phyloP scores from a whole-genome alignment of 495 filamentous ascomycete genomes.

The Corynascus novoguineensis region DNA sequence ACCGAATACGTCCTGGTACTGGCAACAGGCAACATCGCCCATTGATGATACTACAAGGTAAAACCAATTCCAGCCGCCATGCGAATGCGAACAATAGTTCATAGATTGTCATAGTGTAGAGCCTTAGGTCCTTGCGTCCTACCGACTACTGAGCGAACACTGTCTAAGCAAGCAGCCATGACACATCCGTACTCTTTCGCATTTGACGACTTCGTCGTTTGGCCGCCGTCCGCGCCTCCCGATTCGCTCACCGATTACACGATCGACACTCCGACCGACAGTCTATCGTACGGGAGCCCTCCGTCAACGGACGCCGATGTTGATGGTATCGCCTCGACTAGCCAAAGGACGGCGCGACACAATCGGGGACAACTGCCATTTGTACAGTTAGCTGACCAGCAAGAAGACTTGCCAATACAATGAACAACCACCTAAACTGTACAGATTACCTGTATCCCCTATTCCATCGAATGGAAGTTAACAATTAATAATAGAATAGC shows the following conservation, averaged over 20 bases:
- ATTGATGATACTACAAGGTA: no score
- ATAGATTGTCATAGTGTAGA: no score
- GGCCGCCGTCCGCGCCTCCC: background rate
- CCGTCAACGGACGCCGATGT: background rate
- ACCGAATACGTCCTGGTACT: no score
- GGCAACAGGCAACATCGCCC: no score
- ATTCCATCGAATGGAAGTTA: slow-evolving; percentile 1
- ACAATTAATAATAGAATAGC: background rate
- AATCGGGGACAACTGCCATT: background rate
- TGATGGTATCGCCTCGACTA: background rate
- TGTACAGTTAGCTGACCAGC: background rate
- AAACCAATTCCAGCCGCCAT: no score
- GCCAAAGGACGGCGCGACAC: background rate
- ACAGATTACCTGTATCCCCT: background rate
- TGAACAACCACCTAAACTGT: background rate
- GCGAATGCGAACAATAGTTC: no score
- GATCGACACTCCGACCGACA: background rate
- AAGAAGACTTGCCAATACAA: background rate
- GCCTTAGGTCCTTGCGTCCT: no score
- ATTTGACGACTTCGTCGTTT: background rate
- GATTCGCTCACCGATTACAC: background rate
- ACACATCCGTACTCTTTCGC: background rate
- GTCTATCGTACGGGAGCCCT: background rate
- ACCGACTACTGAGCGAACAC: no score
- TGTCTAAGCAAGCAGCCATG: background rate